Evolutionary conservation across 139 green algal genomes (phyloP), one percentile per base, ranked within the genome.

Genomic region (Micractinium conductrix): DNA sequence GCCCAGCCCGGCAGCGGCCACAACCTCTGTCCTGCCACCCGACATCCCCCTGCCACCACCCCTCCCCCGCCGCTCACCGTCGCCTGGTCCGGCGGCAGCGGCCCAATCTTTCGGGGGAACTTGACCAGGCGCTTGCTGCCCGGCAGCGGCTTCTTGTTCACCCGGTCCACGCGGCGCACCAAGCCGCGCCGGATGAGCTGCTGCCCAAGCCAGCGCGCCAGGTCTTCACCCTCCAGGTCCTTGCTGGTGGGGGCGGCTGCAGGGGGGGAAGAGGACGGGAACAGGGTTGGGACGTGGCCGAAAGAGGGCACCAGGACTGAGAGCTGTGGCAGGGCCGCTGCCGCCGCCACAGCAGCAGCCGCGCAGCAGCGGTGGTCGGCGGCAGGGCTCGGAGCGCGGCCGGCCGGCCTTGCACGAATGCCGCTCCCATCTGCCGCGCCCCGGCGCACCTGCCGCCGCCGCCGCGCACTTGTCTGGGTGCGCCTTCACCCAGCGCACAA

Each of bases 101-200:
- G 76, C 65, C 88, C 50, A 53, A 95, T 85, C 76, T 92, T 96
- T 14, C 87, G 86, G 4, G 93, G 92, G 78, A 90, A 96, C 74
- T 95, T 96, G 42, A 92, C 89, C 30, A 95, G 85, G 40, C 88
- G 87, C 63, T 92, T 91, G 67, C 88, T 90, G 69, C 93, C 92
- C 4, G 93, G 93, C 84, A 93, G 94, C 21, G 92, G 90, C 82
- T 95, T 96, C 67, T 94, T 94, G 87, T 89, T 94, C 76, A 91
- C 87, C 12, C 93, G 87, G 8, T 95, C 87, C 30, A 84, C 78
- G 9, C 86, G 87, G 3, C 82, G 30, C 50, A 93, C 30, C 58
- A 96, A 63, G 40, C 81, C 42, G 65, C 72, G 48, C 16, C 88
- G 81, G 42, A 95, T 28, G 63, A 96, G 79, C 70, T 88, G 73